Evolutionary conservation across 169 alveolate genomes (phyloP), one percentile per base, ranked within the genome.

Genomic region (Plasmodium falciparum): DNA sequence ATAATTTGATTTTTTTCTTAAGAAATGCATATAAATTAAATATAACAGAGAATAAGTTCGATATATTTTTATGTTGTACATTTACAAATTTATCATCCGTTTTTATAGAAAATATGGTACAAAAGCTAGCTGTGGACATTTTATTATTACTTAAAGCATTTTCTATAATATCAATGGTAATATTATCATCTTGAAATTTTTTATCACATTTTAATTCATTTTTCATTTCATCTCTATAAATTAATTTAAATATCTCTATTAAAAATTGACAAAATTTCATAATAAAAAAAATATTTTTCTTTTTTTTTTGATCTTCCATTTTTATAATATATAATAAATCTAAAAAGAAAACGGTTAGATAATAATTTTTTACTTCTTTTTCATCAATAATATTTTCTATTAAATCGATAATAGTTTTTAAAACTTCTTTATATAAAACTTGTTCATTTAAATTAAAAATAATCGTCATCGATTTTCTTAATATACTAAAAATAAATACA

Each of bases 331-430:
- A 83, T 3, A 83, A 26, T 1, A 83, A 15, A 43, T 83, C 91
- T 5, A 83, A 17, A 20, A 83, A 70, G 39, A 83, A 83, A 43
- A 83, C 91, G 1, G 91, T 70, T 1, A 83, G n/a, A 49, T 83
- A 83, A 45, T 83, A 83, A 9, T 65, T 12, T 24, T 83, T 83
- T 3, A 83, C 91, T 17, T 58, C 73, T 43, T 61, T 83, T 49
- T 70, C 91, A 8, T 54, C 49, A 70, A 83, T 83, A 13, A 83
- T 83, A 83, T 70, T 83, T 83, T 83, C 91, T 15, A 83, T 83
- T 1, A 83, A 20, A 58, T 70, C 69, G 0, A 83, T 67, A 39
- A 83, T 83, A 0, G 86, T 83, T 69, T 83, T 83, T 39, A 83
- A 29, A 3, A 83, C 74, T 13, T 83, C 91, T 54, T 83, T 83